Base-by-base conservation (phyloP, 192 early-diverging fungal species). In the Backusella morwellensis region DNA sequence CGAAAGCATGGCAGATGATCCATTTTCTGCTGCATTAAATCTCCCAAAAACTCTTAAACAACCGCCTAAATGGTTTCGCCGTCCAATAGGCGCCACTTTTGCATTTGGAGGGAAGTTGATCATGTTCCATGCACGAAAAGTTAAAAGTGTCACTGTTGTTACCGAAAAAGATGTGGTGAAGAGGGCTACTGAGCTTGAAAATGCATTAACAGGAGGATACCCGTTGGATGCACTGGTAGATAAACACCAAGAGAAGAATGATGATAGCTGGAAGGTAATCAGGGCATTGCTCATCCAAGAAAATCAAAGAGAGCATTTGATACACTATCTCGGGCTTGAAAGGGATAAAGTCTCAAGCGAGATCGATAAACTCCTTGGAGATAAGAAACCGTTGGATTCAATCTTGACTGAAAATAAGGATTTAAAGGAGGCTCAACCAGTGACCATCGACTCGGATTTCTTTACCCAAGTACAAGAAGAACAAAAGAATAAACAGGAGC, bases 61-160 rank as follows among this genome's bases (percentile, higher is more conserved):
- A 38, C 93, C 97, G 47, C 97, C 97, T 69, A 96, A 96, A 84
- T 99, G 97, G 96, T 86, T 96, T 34, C 89, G 92, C 11, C 85
- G 96, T 4, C 96, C 96, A 17, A 90, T 91, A 0, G 95, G 95
- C 14, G 93, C 90, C 4, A 82, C 88, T 4, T 99, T 93, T 87
- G 93, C 92, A 9, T 97, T 95, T 75, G 96, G 96, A 75, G 94
- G 94, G 41, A 92, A 95, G 82, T 86, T 98, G 11, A 91, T 93
- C 34, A 83, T 82, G 52, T 97, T 97, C 80, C 81, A 87, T 74
- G 79, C 68, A 50, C 78, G 82, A 40, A 76, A 75, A 35, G 70
- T 86, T 35, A 77, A 75, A 26, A 19, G 72, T 63, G 63, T 74
- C 38, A 44, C 59, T 63, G 23, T 76, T 23, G 66, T 74, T 38